Evolutionary conservation across 495 filamentous ascomycete genomes (phyloP), one percentile per base, ranked within the genome.

Genomic region (Xylaria sp.): DNA sequence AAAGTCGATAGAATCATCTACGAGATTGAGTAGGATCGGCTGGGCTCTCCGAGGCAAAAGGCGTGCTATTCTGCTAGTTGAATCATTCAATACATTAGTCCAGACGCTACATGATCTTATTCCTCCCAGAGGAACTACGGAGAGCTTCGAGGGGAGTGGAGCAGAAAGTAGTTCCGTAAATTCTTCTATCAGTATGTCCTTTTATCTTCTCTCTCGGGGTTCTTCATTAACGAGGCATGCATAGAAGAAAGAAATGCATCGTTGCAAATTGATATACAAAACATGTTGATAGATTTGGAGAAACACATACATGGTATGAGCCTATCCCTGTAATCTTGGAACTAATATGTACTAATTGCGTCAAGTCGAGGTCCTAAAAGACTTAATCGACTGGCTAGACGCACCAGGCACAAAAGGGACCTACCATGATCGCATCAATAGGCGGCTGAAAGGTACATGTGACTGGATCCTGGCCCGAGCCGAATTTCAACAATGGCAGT

Each of bases 381-480:
- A 44, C 0, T 6, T 67, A 12, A 29, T 26, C n/a, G 37, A 31
- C 9, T 67, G 64, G 64, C 50, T 67, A 8, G 50, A 57, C n/a
- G 15, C 50, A 0, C 33, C 9, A 2, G 50, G 58, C 21, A 57
- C 64, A 35, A 44, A 41, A 31, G 0, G 9, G 1, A 57, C 14
- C 5, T 76, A 74, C 55, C 52, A 75, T 26, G 63, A 76, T 19
- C 58, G 62, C 26, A n/a, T 76, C 37, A 57, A 64, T 9, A 70
- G 19, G 64, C 71, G 67, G 52, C 68, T 77, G 17, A 70, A 74
- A 21, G 69, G 70, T 21, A 79, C 76, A 17, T 79, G 76, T 57
- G 71, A 71, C 19, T 80, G 76, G 76, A 77, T 80, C 41, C 62
- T 79, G 14, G 62, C 59, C 17, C 68, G 67, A n/a, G n/a, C 62